These are phyloP conservation scores for Aspergillus texensis DNA, from an alignment of 2,329 filamentous ascomycete species.

Conservation along the genomic window DNA sequence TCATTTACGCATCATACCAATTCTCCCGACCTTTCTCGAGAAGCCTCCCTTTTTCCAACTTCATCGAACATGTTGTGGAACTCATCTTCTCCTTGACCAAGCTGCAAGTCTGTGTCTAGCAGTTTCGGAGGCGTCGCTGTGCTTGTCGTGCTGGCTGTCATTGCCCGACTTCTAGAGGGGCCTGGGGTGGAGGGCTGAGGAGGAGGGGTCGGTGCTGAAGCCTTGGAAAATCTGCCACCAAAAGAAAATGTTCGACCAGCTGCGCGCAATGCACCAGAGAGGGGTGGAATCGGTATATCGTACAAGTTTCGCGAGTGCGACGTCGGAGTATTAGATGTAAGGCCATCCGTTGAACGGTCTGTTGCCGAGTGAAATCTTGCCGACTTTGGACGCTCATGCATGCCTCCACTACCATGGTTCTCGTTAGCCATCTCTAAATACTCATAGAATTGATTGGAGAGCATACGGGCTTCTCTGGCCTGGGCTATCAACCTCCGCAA, in stretches of 20 bases:
- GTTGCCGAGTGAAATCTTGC: constrained; percentile 58
- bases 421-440: constrained; percentile 23
- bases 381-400: constrained; percentile 52
- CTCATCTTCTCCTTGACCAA: constrained; percentile 45
- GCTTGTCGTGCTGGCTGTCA: constrained; percentile 56
- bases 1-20: constrained; percentile 23
- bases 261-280: constrained; percentile 47
- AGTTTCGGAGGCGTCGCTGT: constrained; percentile 56
- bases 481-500: constrained; percentile 36
- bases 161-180: constrained; percentile 47
- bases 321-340: constrained; percentile 41
- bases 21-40: constrained; percentile 23
- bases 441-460: constrained; percentile 13
- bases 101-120: constrained; percentile 46
- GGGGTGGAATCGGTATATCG: constrained; percentile 46
- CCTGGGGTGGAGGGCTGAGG: constrained; percentile 28
- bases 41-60: constrained; percentile 40
- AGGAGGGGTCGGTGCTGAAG: constrained; percentile 25
- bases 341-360: constrained; percentile 56
- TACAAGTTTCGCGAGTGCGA: constrained; percentile 42
- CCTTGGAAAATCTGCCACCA: constrained; percentile 46
- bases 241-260: constrained; percentile 59
- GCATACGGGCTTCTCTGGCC: constrained; percentile 42
- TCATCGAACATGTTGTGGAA: constrained; percentile 58
- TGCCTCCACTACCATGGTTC: constrained; percentile 49